A percentile compares a stretch with the other conserved stretches of the same genome.
phyloP scores from a whole-genome alignment of 805 yeast genomes.

The Phaffomyces antillensis region DNA sequence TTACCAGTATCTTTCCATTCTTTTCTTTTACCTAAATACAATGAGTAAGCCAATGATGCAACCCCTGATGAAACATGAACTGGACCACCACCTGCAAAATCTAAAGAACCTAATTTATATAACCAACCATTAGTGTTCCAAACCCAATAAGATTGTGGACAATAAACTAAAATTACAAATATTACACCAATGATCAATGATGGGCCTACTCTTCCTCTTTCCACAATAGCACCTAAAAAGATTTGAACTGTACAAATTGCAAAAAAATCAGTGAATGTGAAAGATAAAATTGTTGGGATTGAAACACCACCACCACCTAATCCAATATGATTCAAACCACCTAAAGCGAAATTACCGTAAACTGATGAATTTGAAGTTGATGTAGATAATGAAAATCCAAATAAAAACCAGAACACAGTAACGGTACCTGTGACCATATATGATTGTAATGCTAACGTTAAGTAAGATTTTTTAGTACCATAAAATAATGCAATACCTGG shows the following conservation, averaged over 20 bases:
- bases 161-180: slow-evolving; percentile 88
- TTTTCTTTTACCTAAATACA: slow-evolving; percentile 73
- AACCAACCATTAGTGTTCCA: slow-evolving; percentile 97
- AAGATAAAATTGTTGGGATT: slow-evolving; percentile 43
- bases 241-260: slow-evolving; percentile 85
- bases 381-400: slow-evolving; percentile 92
- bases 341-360: slow-evolving; percentile 73
- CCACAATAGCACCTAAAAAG: slow-evolving; percentile 86
- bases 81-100: slow-evolving; percentile 99
- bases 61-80: slow-evolving; percentile 91
- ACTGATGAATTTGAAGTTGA: slow-evolving; percentile 60
- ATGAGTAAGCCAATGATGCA: slow-evolving; percentile 78
- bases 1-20: slow-evolving; percentile 32
- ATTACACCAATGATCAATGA: slow-evolving; percentile 69
- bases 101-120: slow-evolving; percentile 81
- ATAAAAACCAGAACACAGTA: slow-evolving; percentile 87
- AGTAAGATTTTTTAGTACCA: slow-evolving; percentile 80
- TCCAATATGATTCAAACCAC: slow-evolving; percentile 64
- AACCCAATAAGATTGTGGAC: slow-evolving; percentile 91
- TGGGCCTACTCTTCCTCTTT: slow-evolving; percentile 85
- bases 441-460: slow-evolving; percentile 75
- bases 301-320: slow-evolving; percentile 32
- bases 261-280: slow-evolving; percentile 86
- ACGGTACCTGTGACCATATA: slow-evolving; percentile 65
- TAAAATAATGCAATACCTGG: slow-evolving; percentile 92